Evolutionary conservation across 805 yeast genomes (phyloP).

Genomic region (Hanseniaspora lindneri): DNA sequence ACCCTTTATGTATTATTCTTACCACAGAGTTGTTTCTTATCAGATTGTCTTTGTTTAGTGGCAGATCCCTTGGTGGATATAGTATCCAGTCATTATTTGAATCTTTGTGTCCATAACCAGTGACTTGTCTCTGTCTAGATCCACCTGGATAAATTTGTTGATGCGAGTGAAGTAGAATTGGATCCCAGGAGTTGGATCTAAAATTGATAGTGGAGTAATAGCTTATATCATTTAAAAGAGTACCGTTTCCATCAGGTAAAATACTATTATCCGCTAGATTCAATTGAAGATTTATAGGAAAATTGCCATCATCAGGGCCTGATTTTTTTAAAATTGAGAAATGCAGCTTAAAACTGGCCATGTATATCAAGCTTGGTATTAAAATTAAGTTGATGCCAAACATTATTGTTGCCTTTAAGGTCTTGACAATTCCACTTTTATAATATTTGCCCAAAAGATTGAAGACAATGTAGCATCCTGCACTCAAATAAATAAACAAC

Average conservation of each 20-base stretch:
- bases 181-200: conserved; percentile 60
- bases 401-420: conserved; percentile 21
- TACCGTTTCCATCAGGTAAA: conserved; percentile 33
- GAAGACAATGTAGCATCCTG: conserved; percentile 47
- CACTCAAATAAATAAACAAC: conserved; percentile 47
- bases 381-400: conserved; percentile 42
- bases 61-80: conserved; percentile 36
- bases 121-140: conserved; percentile 63
- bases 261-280: conserved; percentile 61
- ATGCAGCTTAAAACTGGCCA: conserved; percentile 68
- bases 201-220: conserved; percentile 38
- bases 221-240: conserved; percentile 48
- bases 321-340: conserved; percentile 61
- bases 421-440: conserved; percentile 63
- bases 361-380: conserved; percentile 58
- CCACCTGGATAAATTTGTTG: conserved; percentile 63
- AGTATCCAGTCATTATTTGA: conserved; percentile 58
- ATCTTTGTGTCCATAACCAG: conserved; percentile 69
- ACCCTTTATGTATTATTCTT: conserved; percentile 50
- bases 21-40: conserved; percentile 50
- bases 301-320: conserved; percentile 89
- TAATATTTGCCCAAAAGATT: conserved; percentile 39
- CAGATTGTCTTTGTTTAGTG: conserved; percentile 25
- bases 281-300: conserved; percentile 82
- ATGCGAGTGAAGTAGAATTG: conserved; percentile 68